Evolutionary conservation across 345 rosid genomes (phyloP).

Genomic region (Murraya koenigii): DNA sequence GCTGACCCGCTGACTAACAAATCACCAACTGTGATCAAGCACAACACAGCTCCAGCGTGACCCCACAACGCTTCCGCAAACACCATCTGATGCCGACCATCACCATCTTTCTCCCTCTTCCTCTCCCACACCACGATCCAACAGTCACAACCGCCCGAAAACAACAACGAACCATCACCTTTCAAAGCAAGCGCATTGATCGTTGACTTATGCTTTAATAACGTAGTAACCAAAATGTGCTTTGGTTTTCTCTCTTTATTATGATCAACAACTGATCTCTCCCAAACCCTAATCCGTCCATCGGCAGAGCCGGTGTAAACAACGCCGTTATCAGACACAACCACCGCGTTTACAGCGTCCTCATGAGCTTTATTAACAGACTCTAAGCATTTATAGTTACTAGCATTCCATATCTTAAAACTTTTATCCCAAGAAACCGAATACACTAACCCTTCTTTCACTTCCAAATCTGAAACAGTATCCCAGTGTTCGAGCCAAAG

Average conservation of each 20-base stretch:
- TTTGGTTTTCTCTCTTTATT: background rate
- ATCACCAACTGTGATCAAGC: slow-evolving; percentile 34
- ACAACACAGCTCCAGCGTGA: slow-evolving; percentile 38
- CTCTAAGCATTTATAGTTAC: slow-evolving; percentile 34
- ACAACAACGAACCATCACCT: slow-evolving; percentile 30
- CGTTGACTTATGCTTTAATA: slow-evolving; percentile 37
- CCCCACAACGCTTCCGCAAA: slow-evolving; percentile 36
- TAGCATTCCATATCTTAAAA: slow-evolving; percentile 40
- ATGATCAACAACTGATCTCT: background rate
- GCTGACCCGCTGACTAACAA: slow-evolving; percentile 43
- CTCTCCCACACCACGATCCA: slow-evolving; percentile 44
- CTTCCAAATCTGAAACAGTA: slow-evolving; percentile 35
- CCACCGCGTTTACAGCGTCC: slow-evolving; percentile 44
- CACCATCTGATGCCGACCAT: slow-evolving; percentile 16
- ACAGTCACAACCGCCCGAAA: slow-evolving; percentile 42
- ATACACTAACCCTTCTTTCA: slow-evolving; percentile 34
- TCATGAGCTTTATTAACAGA: slow-evolving; percentile 43
- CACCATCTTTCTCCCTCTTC: background rate
- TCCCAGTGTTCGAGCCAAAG: slow-evolving; percentile 55
- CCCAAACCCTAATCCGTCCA: slow-evolving; percentile 42
- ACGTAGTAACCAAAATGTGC: slow-evolving; percentile 30
- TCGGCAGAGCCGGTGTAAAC: slow-evolving; percentile 48
- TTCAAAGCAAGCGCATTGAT: slow-evolving; percentile 45
- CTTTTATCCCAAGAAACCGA: slow-evolving; percentile 56
- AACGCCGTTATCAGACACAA: slow-evolving; percentile 31